phyloP scores from a whole-genome alignment of 1,139 yeast species.

The Nakaseomyces nivariensis region DNA sequence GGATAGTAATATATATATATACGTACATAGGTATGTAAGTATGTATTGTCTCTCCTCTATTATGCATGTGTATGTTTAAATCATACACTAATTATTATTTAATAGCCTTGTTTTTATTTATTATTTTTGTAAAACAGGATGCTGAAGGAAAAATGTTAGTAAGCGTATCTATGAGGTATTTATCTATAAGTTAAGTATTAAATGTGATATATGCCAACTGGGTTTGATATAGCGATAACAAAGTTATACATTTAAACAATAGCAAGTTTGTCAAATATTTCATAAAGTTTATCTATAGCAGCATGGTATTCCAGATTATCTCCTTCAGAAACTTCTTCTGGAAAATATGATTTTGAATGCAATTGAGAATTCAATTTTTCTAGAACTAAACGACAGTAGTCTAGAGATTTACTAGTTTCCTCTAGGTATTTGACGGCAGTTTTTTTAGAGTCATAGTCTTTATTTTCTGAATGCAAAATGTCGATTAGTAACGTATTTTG shows the following conservation, averaged over 20 bases:
- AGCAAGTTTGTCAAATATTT: background rate
- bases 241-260: background rate
- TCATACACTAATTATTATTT: too few species aligned
- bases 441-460: slow-evolving; percentile 35
- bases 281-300: background rate
- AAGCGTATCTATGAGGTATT: too few species aligned
- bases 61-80: too few species aligned
- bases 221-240: too few species aligned
- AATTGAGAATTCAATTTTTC: slow-evolving; percentile 8
- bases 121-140: too few species aligned
- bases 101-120: too few species aligned
- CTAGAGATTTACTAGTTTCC: slow-evolving; percentile 30
- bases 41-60: too few species aligned
- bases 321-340: slow-evolving; percentile 3
- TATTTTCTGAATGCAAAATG: slow-evolving; percentile 35
- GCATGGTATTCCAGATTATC: background rate
- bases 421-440: slow-evolving; percentile 41
- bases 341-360: slow-evolving; percentile 10
- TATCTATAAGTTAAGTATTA: too few species aligned
- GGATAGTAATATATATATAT: too few species aligned
- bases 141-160: too few species aligned
- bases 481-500: slow-evolving; percentile 32
- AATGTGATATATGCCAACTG: too few species aligned
- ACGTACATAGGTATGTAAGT: too few species aligned
- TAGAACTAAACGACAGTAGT: slow-evolving; percentile 16